Evolutionary conservation across 225 moss, liverwort and hornwort species (phyloP).

Genomic region (Thuidium tamariscinum): DNA sequence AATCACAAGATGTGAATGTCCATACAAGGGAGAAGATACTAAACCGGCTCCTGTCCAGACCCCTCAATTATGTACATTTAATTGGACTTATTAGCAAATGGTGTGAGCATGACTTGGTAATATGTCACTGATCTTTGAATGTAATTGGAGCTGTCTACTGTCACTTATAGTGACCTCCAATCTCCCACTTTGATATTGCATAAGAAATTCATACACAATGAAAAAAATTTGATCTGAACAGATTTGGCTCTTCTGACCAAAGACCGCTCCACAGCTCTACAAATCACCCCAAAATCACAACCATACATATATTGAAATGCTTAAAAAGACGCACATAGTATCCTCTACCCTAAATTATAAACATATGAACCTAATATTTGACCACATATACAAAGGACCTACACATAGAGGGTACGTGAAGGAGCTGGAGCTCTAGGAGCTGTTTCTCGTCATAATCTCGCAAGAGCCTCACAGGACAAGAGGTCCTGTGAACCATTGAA

Average conservation of each 20-base stretch:
- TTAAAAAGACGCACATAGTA: not conserved
- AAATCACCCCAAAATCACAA: not conserved
- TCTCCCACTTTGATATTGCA: not conserved
- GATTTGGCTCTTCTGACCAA: not conserved
- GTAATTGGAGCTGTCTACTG: not conserved
- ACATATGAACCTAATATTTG: not conserved
- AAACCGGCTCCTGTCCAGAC: not conserved
- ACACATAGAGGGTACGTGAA: not conserved
- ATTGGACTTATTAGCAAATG: not conserved
- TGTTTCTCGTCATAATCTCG: constrained; percentile 15
- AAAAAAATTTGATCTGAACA: not conserved
- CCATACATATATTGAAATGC: not conserved
- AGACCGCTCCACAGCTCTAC: not conserved
- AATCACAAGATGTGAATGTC: not conserved
- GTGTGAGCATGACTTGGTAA: not conserved
- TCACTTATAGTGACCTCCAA: not conserved
- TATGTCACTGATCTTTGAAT: not conserved
- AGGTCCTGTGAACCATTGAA: constrained; percentile 7
- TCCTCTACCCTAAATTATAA: not conserved
- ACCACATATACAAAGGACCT: constrained; percentile 14
- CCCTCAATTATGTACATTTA: not conserved
- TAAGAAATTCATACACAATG: not conserved
- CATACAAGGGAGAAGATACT: not conserved
- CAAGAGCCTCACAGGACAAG: not conserved
- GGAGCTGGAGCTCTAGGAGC: not conserved